These are phyloP conservation scores for Coix lacrymajobi DNA, from an alignment of 176 grass and related monocot genomes.

Conservation along the genomic window DNA sequence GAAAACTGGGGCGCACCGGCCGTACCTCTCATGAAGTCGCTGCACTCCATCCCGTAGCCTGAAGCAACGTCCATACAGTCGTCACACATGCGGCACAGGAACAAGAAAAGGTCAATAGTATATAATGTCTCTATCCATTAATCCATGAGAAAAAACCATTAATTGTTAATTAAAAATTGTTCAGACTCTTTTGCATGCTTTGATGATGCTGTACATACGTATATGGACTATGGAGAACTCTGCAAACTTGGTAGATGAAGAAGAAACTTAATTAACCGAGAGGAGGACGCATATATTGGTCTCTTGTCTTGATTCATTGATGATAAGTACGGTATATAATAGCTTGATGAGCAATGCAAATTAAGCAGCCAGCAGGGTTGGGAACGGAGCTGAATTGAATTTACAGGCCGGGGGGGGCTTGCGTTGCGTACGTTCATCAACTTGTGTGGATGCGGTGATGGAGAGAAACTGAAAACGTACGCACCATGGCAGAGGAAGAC, in stretches of 20 bases:
- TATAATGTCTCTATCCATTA: not conserved
- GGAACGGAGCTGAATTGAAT: too few relatives aligned
- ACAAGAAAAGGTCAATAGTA: not conserved
- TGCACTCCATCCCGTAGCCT: conserved; percentile 97
- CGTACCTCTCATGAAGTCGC: conserved; percentile 76
- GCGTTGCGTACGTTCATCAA: too few relatives aligned
- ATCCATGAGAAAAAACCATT: not conserved
- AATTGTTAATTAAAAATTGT: not conserved
- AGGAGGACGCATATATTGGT: too few relatives aligned
- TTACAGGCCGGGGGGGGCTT: too few relatives aligned
- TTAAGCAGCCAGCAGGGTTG: too few relatives aligned
- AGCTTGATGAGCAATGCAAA: too few relatives aligned
- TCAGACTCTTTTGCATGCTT: not conserved
- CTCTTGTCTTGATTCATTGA: too few relatives aligned
- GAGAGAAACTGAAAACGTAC: too few relatives aligned
- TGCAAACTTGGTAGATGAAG: not conserved
- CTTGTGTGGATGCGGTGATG: too few relatives aligned
- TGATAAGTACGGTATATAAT: too few relatives aligned
- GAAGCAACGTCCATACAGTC: not conserved
- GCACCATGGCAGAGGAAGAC: conserved; percentile 91
- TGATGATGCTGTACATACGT: not conserved
- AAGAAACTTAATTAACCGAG: not conserved
- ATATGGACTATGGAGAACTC: not conserved
- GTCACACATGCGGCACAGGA: not conserved
- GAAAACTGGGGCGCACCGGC: not conserved